Conservation (phyloP, 2,329 filamentous ascomycete species). For the Hypoxylon sp. region DNA sequence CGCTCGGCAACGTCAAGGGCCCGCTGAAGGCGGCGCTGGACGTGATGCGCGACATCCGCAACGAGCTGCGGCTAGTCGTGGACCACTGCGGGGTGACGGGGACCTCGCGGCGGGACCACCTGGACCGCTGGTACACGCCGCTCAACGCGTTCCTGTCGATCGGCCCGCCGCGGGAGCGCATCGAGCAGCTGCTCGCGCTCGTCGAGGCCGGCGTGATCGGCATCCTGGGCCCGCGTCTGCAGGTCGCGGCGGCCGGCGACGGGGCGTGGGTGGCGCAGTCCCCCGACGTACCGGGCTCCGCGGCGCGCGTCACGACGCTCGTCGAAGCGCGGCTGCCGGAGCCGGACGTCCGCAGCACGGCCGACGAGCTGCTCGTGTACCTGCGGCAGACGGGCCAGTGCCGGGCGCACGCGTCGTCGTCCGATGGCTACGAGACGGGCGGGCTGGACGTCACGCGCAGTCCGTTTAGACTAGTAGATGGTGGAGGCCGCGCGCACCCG, state of each 20-base stretch:
- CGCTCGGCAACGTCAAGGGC: constrained; percentile 23
- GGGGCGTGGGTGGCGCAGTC: constrained; percentile 18
- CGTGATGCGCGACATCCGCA: constrained; percentile 32
- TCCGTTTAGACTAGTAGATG: constrained; percentile 16
- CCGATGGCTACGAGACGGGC: constrained; percentile 19
- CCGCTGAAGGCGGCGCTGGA: constrained; percentile 32
- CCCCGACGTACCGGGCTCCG: constrained; percentile 12
- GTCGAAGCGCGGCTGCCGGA: constrained; percentile 32
- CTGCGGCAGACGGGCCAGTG: constrained; percentile 26
- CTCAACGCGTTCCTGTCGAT: constrained; percentile 33
- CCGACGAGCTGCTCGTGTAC: constrained; percentile 23
- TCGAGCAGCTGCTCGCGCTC: constrained; percentile 33
- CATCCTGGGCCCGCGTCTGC: constrained; percentile 17
- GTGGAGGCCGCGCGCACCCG: constrained; percentile 16
- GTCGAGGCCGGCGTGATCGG: constrained; percentile 28
- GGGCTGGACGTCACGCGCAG: constrained; percentile 17
- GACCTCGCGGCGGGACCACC: constrained; percentile 21
- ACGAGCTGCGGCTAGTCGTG: constrained; percentile 32
- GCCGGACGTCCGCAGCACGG: constrained; percentile 19
- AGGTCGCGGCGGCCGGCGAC: constrained; percentile 14
- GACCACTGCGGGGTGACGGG: constrained; percentile 29
- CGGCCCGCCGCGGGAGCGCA: constrained; percentile 28
- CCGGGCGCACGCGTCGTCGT: constrained; percentile 14
- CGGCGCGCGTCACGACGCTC: constrained; percentile 25
- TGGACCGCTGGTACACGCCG: constrained; percentile 33